Percentiles rank a stretch among this genome's conserved stretches.
phyloP scores from a whole-genome alignment of 2,329 filamentous ascomycete species.

The Curvularia verruculosa region DNA sequence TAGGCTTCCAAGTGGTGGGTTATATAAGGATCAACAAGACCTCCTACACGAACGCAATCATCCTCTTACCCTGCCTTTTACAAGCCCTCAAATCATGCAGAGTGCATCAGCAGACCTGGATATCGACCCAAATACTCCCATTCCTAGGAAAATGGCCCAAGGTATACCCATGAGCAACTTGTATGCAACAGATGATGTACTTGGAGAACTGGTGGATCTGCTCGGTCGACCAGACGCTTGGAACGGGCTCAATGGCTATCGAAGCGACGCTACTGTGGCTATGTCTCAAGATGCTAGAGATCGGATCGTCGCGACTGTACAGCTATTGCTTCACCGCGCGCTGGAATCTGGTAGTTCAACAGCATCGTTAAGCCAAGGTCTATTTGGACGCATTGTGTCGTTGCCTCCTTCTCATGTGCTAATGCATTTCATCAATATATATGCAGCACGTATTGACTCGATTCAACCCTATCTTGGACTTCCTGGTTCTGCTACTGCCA shows the following conservation, averaged over 20 bases:
- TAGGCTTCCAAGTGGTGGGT: neutral
- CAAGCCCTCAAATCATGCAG: constrained; percentile 1
- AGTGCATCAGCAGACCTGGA: constrained; percentile 1
- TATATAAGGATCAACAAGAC: constrained; percentile 3
- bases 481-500: constrained; percentile 7
- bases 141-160: neutral
- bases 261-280: neutral
- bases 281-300: constrained; percentile 10
- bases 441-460: constrained; percentile 9
- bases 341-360: constrained; percentile 1
- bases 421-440: constrained; percentile 7
- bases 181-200: constrained; percentile 3
- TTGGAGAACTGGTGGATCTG: constrained; percentile 8
- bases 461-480: constrained; percentile 14
- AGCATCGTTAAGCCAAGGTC: constrained; percentile 3
- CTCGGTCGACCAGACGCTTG: constrained; percentile 7
- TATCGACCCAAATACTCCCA: neutral
- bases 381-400: constrained; percentile 13
- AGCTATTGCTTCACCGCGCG: constrained; percentile 8
- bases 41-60: constrained; percentile 3
- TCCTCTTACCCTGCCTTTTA: constrained; percentile 7
- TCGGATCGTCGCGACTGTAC: constrained; percentile 9
- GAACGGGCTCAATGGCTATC: constrained; percentile 1
- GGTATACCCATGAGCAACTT: neutral
- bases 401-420: constrained; percentile 12